Evolutionary conservation across 2,329 filamentous ascomycete species (phyloP), one percentile per base, ranked within the genome.

Genomic region (Dichotomopilus funicola): DNA sequence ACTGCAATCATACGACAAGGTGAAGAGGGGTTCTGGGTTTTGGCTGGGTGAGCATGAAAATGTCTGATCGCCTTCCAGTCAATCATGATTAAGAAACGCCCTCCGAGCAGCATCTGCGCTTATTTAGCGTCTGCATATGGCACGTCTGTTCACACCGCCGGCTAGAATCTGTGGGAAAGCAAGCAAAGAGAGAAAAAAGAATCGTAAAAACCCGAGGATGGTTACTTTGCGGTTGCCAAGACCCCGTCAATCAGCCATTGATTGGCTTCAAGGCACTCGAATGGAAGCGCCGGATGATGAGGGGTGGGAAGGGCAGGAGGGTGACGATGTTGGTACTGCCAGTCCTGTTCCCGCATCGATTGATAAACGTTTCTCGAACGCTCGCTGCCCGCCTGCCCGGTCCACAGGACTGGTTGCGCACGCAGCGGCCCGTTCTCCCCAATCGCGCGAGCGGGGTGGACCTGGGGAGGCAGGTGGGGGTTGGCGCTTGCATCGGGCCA

Each of bases 281-380:
- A 49, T n/a, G 31, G 56, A 58, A 58, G 56, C 56, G 56, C 56
- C 52, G 51, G 31, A 33, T 27, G 33, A 36, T 33, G 51, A 51
- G 41, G 48, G 51, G 51, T 47, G 47, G 47, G 19, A 2, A 10
- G 19, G 19, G 11, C 7, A 27, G n/a, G 19, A 8, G 19, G 27
- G 47, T 9, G 13, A 44, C 31, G 6, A 27, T 27, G 19, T 27
- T 27, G 19, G 19, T 27, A 27, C 19, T 27, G 19, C 19, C 19
- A 27, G 19, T 27, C 19, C 19, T 27, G 19, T 27, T 27, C 19
- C 19, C 19, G 19, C 19, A 27, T 27, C 43, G 31, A 6, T 36
- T 48, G 35, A 42, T 43, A 40, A 50, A 53, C 42, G 54, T 27
- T 51, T 56, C 54, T 52, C 44, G 49, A 52, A 52, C 38, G 38